These are phyloP conservation scores for Dioscorea alata DNA, from an alignment of 106 monocot species.

Conservation along the genomic window DNA sequence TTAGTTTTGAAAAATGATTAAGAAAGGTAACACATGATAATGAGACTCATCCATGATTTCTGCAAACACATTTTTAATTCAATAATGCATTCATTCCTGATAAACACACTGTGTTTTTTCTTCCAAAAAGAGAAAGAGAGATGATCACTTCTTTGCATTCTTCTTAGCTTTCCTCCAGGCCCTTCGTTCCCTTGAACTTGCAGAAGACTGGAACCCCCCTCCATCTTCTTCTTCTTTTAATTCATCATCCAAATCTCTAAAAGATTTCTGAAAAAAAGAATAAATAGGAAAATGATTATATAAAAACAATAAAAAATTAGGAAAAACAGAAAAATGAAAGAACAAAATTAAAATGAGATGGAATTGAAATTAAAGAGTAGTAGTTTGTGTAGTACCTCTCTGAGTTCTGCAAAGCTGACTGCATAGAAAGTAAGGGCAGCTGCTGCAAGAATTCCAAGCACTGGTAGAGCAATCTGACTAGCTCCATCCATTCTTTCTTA, in stretches of 20 bases:
- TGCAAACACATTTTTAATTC: too few relatives aligned
- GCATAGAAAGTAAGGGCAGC: conserved; percentile 4
- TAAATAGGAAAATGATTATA: too few relatives aligned
- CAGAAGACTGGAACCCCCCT: conserved; percentile 3
- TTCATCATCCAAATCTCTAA: conserved; percentile 1
- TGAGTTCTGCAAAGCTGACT: conserved; percentile 2
- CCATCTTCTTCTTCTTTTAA: not conserved
- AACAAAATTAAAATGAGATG: not conserved
- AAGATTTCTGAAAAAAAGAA: conserved; percentile 3
- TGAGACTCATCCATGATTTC: too few relatives aligned
- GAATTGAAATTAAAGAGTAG: not conserved
- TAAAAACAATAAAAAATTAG: too few relatives aligned
- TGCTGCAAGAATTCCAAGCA: not conserved
- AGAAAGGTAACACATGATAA: too few relatives aligned
- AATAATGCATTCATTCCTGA: too few relatives aligned
- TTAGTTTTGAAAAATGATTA: too few relatives aligned
- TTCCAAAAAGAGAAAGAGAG: not conserved
- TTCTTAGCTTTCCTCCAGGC: conserved; percentile 8
- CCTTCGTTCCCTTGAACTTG: conserved; percentile 3
- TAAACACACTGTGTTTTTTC: too few relatives aligned
- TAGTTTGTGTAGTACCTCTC: not conserved
- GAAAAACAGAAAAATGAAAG: not conserved
- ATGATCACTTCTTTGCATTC: not conserved
- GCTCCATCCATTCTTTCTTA: conserved; percentile 5
- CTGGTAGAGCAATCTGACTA: not conserved